Evolutionary conservation across 305 asterid genomes (phyloP).

Genomic region (Solanum chacoense): DNA sequence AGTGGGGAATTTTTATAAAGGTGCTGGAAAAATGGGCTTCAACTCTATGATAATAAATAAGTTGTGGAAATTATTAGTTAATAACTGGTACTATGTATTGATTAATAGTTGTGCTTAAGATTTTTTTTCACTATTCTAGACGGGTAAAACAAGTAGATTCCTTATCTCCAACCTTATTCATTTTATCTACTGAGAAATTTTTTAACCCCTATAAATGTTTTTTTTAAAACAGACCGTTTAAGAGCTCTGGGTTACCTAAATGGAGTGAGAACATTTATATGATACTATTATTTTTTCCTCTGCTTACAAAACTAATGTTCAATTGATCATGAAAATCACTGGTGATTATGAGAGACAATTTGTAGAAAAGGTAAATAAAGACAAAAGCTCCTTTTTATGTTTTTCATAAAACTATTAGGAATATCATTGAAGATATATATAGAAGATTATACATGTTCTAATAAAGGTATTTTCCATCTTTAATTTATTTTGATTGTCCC

Average conservation of each 20-base stretch:
- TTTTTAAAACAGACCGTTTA: too few relatives aligned
- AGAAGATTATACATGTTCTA: not conserved
- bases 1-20: not conserved
- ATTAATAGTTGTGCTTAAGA: not conserved
- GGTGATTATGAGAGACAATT: not conserved
- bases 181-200: too few relatives aligned
- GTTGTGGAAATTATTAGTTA: too few relatives aligned
- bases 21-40: not conserved
- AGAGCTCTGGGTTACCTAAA: not conserved
- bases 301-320: not conserved
- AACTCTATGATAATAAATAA: too few relatives aligned
- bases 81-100: not conserved
- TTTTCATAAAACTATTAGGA: not conserved
- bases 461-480: not conserved
- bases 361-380: not conserved
- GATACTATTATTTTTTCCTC: not conserved
- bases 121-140: not conserved
- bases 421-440: not conserved
- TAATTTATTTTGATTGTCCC: not conserved
- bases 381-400: not conserved
- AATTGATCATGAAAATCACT: not conserved
- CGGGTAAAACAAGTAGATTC: not conserved
- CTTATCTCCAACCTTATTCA: too few relatives aligned
- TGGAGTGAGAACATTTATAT: not conserved
- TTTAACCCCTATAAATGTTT: not conserved